phyloP scores from a whole-genome alignment of 345 rosid species.

The Carallia pectinifolia region DNA sequence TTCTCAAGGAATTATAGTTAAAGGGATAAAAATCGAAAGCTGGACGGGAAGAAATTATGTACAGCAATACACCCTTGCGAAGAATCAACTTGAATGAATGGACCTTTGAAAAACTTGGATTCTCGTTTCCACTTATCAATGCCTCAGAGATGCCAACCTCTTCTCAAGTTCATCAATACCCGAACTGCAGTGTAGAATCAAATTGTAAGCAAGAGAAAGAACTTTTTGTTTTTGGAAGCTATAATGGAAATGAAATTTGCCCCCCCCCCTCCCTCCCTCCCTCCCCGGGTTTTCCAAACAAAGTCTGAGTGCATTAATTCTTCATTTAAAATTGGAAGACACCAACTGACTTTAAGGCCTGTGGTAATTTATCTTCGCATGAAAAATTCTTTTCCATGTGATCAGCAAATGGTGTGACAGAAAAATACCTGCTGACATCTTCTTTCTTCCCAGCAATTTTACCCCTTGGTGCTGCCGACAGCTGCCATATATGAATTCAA shows the following conservation, averaged over 20 bases:
- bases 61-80: constrained; percentile 4
- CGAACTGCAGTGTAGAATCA: constrained; percentile 49
- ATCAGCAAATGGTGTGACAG: background rate
- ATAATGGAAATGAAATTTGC: background rate
- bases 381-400: background rate
- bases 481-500: constrained; percentile 38
- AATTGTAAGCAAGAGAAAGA: constrained; percentile 8
- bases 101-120: background rate
- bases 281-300: too few species aligned
- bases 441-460: constrained; percentile 63
- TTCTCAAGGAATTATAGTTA: too few species aligned
- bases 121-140: constrained; percentile 12
- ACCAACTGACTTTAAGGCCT: background rate
- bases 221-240: background rate
- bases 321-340: background rate
- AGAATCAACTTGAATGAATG: background rate
- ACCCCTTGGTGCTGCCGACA: constrained; percentile 83
- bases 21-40: background rate
- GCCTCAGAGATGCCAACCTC: constrained; percentile 89
- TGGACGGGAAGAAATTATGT: constrained; percentile 5
- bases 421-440: constrained; percentile 60
- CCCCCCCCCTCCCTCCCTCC: background rate
- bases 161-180: constrained; percentile 74
- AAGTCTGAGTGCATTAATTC: background rate
- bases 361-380: background rate